phyloP scores from a whole-genome alignment of 2,329 filamentous ascomycete genomes.

The Reticulascus tulasneorum region DNA sequence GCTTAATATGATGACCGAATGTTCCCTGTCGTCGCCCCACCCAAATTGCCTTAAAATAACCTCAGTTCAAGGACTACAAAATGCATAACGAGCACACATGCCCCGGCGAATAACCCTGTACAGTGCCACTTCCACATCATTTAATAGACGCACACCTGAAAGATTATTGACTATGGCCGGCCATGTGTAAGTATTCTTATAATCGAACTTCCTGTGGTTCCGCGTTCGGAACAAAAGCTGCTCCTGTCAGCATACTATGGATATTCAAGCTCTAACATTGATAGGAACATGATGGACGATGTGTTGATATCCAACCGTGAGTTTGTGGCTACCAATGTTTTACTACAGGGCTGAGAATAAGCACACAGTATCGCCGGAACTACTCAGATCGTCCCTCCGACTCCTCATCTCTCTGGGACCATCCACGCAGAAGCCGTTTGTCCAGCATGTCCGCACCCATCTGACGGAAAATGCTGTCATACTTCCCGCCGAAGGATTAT shows the following conservation, averaged over 20 bases:
- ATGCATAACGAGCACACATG: no score
- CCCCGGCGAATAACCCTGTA: no score
- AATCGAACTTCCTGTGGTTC: background rate
- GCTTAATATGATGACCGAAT: no score
- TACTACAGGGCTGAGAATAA: slow-evolving; percentile 2
- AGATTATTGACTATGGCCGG: no score
- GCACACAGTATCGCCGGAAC: slow-evolving; percentile 22
- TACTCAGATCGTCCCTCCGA: slow-evolving; percentile 29
- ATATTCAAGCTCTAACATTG: background rate
- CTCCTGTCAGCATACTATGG: no score
- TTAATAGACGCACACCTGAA: no score
- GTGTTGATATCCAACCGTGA: slow-evolving; percentile 32
- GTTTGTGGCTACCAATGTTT: slow-evolving; percentile 3
- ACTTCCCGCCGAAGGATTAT: slow-evolving; percentile 18
- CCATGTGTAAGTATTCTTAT: slow-evolving; percentile 4
- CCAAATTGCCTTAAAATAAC: no score
- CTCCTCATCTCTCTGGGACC: slow-evolving; percentile 26
- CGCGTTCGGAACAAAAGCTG: no score
- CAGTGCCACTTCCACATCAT: no score
- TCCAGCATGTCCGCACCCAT: slow-evolving; percentile 25
- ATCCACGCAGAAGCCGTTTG: slow-evolving; percentile 24
- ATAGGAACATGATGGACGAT: slow-evolving; percentile 37
- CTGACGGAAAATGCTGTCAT: slow-evolving; percentile 20
- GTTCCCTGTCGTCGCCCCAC: no score
- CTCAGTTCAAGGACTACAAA: no score